Evolutionary conservation across 768 basidiomycete species (phyloP).

Genomic region (Lactifluus volemus): DNA sequence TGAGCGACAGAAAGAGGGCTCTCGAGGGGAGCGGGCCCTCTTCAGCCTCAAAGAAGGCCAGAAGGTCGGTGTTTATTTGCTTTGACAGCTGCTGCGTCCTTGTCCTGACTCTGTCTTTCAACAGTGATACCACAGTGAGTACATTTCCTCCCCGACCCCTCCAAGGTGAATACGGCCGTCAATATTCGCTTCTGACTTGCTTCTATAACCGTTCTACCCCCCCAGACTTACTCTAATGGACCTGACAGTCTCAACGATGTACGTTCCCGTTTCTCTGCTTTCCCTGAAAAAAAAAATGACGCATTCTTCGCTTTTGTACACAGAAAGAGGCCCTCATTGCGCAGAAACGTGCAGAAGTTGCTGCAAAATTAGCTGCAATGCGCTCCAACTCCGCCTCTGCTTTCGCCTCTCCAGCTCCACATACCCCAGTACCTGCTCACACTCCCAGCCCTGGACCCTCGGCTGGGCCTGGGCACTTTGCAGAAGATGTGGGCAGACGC

Average conservation of each 20-base stretch:
- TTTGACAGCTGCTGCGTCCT: neutral
- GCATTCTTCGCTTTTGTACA: neutral
- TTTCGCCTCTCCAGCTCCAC: constrained; percentile 21
- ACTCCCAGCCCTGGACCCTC: constrained; percentile 25
- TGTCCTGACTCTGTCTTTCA: constrained; percentile 21
- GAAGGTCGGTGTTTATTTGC: constrained; percentile 42
- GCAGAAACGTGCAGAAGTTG: constrained; percentile 76
- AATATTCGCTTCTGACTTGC: constrained; percentile 45
- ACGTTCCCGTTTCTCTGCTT: constrained; percentile 3
- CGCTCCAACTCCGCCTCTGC: constrained; percentile 18
- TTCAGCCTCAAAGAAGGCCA: constrained; percentile 24
- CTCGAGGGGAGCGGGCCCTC: constrained; percentile 11
- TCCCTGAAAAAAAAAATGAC: neutral
- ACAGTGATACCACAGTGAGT: constrained; percentile 66
- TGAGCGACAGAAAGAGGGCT: constrained; percentile 19
- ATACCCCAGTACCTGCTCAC: constrained; percentile 23
- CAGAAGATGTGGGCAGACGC: constrained; percentile 58
- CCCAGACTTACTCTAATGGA: constrained; percentile 46
- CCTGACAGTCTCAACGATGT: constrained; percentile 17
- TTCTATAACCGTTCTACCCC: constrained; percentile 58
- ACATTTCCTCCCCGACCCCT: constrained; percentile 24
- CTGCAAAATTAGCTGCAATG: constrained; percentile 69
- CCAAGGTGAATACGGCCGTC: constrained; percentile 67
- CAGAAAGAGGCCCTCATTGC: constrained; percentile 59
- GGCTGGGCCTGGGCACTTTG: constrained; percentile 22